These are phyloP conservation scores for Stereocaulon alpinum DNA, from an alignment of 495 filamentous ascomycete genomes.

Conservation along the genomic window DNA sequence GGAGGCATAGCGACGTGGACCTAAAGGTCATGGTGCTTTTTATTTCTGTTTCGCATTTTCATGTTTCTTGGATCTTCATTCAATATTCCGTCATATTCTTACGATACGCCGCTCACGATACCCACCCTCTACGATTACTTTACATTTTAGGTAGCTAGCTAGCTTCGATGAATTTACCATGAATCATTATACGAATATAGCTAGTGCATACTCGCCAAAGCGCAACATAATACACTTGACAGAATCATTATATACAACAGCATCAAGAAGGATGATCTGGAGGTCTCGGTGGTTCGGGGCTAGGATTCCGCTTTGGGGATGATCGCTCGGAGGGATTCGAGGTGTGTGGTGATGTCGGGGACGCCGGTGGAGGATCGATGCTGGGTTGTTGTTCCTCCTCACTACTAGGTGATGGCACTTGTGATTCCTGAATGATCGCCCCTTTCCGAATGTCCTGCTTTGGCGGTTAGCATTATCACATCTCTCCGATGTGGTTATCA, in stretches of 20 bases:
- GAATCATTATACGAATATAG: not conserved
- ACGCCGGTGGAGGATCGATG: not conserved
- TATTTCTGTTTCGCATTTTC: not conserved
- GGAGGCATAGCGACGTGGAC: conserved; percentile 22
- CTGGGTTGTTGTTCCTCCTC: not conserved
- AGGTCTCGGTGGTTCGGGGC: conserved; percentile 2
- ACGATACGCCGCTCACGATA: conserved; percentile 15
- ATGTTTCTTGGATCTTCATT: not conserved
- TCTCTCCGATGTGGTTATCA: not conserved
- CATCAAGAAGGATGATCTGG: not conserved
- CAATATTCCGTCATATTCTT: not conserved
- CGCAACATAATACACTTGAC: not conserved
- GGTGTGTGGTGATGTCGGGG: not conserved
- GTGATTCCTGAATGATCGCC: not conserved
- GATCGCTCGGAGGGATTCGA: not conserved
- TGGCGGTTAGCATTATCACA: not conserved
- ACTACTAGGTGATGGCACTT: conserved; percentile 3
- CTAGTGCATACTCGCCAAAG: not conserved
- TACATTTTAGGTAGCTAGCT: conserved; percentile 17
- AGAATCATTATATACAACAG: not conserved
- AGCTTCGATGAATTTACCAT: not conserved
- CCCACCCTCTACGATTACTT: conserved; percentile 5
- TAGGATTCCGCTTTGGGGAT: not conserved
- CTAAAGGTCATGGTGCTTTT: conserved; percentile 17
- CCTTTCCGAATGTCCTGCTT: conserved; percentile 5